phyloP scores from a whole-genome alignment of 1,139 yeast genomes.

The Insectozyma bohioensis region DNA sequence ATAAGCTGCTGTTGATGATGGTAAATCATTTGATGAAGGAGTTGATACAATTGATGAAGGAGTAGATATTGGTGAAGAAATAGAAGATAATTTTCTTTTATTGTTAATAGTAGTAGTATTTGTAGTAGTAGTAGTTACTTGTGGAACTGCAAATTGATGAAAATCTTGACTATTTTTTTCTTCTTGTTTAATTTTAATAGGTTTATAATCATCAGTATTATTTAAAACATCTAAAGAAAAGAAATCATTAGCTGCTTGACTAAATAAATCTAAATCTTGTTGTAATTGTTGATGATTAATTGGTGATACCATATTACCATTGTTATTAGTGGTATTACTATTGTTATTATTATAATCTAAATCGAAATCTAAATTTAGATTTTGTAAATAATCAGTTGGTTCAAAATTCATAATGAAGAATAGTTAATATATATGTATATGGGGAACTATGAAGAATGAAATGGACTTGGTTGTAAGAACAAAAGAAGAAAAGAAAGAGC shows the following conservation, averaged over 20 bases:
- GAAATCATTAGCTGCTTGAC: conserved; percentile 41
- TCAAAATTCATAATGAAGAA: conserved; percentile 44
- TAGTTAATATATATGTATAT: no score
- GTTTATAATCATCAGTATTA: conserved; percentile 22
- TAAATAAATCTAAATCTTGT: conserved; percentile 44
- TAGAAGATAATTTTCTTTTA: neutral
- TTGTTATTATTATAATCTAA: conserved; percentile 1
- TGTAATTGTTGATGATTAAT: conserved; percentile 36
- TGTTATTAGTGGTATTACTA: neutral
- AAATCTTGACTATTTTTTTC: neutral
- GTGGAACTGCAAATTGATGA: conserved; percentile 7
- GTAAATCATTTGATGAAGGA: conserved; percentile 1
- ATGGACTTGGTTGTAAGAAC: no score
- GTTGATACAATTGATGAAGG: conserved; percentile 2
- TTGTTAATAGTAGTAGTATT: conserved; percentile 4
- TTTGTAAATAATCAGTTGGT: conserved; percentile 44
- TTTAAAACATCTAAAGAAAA: conserved; percentile 47
- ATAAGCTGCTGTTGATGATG: conserved; percentile 8
- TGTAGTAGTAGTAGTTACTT: conserved; percentile 11
- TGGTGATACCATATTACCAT: conserved; percentile 22
- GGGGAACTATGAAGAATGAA: no score
- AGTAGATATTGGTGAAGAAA: conserved; percentile 4
- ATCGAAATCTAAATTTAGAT: conserved; percentile 37
- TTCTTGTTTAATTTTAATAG: conserved; percentile 14
- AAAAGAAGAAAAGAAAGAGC: no score